Evolutionary conservation across 352 stramenopile genomes (phyloP).

Genomic region (Phytophthora multivora): DNA sequence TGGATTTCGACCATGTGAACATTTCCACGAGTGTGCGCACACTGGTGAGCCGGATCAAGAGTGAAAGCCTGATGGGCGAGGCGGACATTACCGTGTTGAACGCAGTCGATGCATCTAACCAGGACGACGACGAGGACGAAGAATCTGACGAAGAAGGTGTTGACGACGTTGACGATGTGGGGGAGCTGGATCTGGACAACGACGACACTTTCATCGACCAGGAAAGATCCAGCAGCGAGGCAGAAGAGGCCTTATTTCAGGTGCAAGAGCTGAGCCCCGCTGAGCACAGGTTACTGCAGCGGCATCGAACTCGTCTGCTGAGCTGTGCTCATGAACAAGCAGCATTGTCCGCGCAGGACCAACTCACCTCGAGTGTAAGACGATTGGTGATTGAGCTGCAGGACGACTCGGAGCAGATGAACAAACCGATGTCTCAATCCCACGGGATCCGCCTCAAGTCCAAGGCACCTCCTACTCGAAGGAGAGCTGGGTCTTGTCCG

Average conservation of each 20-base stretch:
- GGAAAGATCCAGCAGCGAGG: slow-evolving; percentile 14
- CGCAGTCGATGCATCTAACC: slow-evolving; percentile 36
- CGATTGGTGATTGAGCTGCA: slow-evolving; percentile 79
- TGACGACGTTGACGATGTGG: slow-evolving; percentile 18
- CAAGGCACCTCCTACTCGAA: slow-evolving; percentile 23
- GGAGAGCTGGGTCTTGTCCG: slow-evolving; percentile 75
- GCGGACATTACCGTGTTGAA: slow-evolving; percentile 4
- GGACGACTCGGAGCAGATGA: slow-evolving; percentile 57
- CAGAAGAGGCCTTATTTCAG: slow-evolving; percentile 11
- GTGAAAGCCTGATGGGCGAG: slow-evolving; percentile 39
- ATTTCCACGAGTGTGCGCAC: slow-evolving; percentile 51
- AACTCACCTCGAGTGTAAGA: slow-evolving; percentile 76
- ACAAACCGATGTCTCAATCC: slow-evolving; percentile 24
- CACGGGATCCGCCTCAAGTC: slow-evolving; percentile 29
- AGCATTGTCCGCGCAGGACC: slow-evolving; percentile 48
- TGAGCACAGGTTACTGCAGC: slow-evolving; percentile 23
- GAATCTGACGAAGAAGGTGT: slow-evolving; percentile 17
- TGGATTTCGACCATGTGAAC: slow-evolving; percentile 53
- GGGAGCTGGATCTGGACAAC: slow-evolving; percentile 23
- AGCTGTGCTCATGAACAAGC: slow-evolving; percentile 41
- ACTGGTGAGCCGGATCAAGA: slow-evolving; percentile 60
- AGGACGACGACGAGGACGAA: slow-evolving; percentile 37
- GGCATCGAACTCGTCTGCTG: slow-evolving; percentile 21
- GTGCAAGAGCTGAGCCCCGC: slow-evolving; percentile 22
- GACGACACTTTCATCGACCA: slow-evolving; percentile 11